A percentile compares a stretch with the other conserved stretches of the same genome.
These are phyloP conservation scores for Sporothrix pseudoabietina DNA, from an alignment of 2,329 filamentous ascomycete species.

Conservation along the genomic window DNA sequence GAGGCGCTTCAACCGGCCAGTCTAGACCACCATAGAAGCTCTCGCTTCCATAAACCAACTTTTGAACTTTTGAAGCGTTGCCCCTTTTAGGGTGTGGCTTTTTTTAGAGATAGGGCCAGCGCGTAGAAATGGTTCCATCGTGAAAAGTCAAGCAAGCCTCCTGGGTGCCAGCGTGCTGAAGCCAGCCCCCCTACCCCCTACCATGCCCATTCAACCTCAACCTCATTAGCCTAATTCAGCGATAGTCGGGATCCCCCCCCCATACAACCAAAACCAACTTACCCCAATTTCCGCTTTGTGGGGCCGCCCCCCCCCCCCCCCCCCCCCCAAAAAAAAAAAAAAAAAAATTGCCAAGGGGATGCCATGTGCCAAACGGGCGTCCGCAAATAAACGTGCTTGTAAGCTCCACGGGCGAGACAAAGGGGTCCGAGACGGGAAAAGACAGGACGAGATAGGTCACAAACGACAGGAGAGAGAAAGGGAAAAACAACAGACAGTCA, in stretches of 20 bases:
- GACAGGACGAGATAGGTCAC: background rate
- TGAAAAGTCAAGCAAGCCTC: background rate
- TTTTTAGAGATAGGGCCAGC: background rate
- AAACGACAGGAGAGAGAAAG: background rate
- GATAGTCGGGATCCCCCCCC: no score
- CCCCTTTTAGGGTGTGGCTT: slow-evolving; percentile 5
- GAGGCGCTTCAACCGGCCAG: background rate
- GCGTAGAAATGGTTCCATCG: slow-evolving; percentile 1
- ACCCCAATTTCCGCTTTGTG: no score
- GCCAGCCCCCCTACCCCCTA: no score
- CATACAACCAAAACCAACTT: no score
- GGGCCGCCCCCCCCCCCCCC: no score
- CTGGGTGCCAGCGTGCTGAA: background rate
- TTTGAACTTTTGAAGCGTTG: background rate
- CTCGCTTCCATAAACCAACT: background rate
- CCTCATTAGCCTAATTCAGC: background rate
- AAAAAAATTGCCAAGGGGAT: background rate
- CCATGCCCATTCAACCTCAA: no score
- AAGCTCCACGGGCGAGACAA: slow-evolving; percentile 23
- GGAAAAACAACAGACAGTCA: background rate
- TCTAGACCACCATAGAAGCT: slow-evolving; percentile 3
- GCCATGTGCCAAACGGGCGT: slow-evolving; percentile 14
- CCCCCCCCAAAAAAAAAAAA: no score
- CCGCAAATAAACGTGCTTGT: slow-evolving; percentile 23
- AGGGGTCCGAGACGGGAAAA: background rate